Conservation (phyloP, 345 rosid species). For the Triadica sebifera region DNA sequence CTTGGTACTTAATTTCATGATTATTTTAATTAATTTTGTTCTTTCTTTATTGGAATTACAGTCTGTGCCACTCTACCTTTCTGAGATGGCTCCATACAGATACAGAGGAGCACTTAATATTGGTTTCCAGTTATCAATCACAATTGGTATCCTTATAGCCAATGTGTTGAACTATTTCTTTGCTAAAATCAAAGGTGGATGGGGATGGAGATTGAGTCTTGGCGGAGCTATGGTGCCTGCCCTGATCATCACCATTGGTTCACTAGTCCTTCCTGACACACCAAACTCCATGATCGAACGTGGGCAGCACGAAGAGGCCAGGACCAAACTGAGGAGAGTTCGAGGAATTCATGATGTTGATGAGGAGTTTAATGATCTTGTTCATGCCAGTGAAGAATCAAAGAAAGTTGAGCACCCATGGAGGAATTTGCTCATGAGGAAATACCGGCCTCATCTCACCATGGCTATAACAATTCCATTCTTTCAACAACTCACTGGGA, state of each 20-base stretch:
- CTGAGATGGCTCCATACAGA: conserved; percentile 98
- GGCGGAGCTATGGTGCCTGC: conserved; percentile 99
- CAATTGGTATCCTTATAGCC: conserved; percentile 81
- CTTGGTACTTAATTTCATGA: background rate
- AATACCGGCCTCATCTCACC: conserved; percentile 78
- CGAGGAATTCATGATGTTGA: conserved; percentile 75
- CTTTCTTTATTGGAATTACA: conserved; percentile 30
- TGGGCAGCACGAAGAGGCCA: conserved; percentile 63
- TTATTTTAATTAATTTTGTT: background rate
- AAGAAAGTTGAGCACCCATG: conserved; percentile 71
- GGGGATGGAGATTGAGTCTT: conserved; percentile 95
- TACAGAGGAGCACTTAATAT: conserved; percentile 90
- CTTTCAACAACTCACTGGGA: conserved; percentile 87
- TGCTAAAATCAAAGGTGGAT: conserved; percentile 69
- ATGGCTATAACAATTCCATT: conserved; percentile 76
- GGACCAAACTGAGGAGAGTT: conserved; percentile 46
- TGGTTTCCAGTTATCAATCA: conserved; percentile 89
- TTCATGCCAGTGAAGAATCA: conserved; percentile 74
- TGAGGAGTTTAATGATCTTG: conserved; percentile 71
- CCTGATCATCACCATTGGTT: conserved; percentile 73
- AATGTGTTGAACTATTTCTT: conserved; percentile 81
- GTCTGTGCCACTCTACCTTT: conserved; percentile 93
- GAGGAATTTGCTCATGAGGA: conserved; percentile 69
- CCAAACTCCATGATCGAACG: conserved; percentile 97
- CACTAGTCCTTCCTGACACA: conserved; percentile 83